A percentile compares a stretch with the other conserved stretches of the same genome.
These are phyloP conservation scores for Tetrahymena malaccensis DNA, from an alignment of 73 alveolate species.

Conservation along the genomic window DNA sequence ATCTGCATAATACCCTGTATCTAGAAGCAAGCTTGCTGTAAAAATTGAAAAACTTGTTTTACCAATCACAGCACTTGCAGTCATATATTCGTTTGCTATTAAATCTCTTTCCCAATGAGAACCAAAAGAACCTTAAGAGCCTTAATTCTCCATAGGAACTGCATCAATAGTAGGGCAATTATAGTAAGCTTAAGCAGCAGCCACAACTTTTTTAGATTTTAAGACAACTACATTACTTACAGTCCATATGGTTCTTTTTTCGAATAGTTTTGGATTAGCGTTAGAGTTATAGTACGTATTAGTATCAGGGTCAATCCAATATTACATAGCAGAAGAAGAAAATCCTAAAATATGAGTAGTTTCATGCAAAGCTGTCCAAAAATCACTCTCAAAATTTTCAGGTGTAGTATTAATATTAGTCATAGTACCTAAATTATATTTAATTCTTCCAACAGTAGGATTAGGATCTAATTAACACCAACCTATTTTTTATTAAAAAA, in stretches of 20 bases:
- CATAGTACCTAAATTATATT: neutral
- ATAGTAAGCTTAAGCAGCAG: neutral
- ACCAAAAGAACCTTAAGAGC: neutral
- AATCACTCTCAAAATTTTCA: neutral
- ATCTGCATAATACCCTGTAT: neutral
- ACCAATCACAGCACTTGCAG: constrained; percentile 11
- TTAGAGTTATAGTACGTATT: neutral
- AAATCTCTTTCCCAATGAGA: constrained; percentile 25
- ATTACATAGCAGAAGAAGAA: neutral
- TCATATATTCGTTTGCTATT: constrained; percentile 16
- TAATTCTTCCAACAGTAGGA: neutral
- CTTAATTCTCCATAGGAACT: constrained; percentile 34
- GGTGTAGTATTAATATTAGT: neutral
- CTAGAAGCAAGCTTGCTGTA: neutral
- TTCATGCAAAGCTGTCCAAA: neutral
- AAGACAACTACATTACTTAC: neutral
- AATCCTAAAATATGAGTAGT: neutral
- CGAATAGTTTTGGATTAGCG: neutral
- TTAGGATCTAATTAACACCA: neutral
- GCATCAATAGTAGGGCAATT: neutral
- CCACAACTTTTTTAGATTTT: neutral
- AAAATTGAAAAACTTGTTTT: neutral
- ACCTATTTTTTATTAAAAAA: neutral
- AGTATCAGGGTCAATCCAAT: neutral
- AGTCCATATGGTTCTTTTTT: neutral